Evolutionary conservation across 164 flowering plant species (phyloP).

Genomic region (Magnolia officinalis): DNA sequence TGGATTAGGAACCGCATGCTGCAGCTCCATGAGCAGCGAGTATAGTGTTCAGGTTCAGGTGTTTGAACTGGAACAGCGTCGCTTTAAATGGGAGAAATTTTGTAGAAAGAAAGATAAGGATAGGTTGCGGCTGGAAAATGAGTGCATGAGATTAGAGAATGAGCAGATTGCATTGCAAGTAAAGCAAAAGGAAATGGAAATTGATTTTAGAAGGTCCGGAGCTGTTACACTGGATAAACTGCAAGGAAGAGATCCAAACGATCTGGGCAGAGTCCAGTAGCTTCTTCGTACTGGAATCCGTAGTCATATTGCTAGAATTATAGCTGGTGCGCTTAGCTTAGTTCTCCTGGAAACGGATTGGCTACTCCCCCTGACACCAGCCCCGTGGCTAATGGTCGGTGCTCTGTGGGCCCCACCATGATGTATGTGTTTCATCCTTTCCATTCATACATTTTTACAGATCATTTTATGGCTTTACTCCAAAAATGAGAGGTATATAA

Average conservation of each 20-base stretch:
- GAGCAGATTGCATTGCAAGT: conserved; percentile 42
- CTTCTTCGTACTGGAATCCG: conserved; percentile 1
- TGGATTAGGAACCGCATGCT: conserved; percentile 38
- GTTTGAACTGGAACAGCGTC: conserved; percentile 48
- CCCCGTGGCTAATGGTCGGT: no score
- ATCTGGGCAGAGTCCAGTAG: conserved; percentile 27
- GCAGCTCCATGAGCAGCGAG: conserved; percentile 38
- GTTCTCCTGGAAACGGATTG: no score
- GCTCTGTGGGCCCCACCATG: no score
- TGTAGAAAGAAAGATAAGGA: conserved; percentile 56
- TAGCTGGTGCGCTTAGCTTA: background rate
- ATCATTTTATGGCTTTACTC: no score
- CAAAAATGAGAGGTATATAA: no score
- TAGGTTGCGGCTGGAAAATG: conserved; percentile 51
- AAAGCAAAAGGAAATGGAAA: conserved; percentile 39
- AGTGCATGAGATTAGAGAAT: conserved; percentile 49
- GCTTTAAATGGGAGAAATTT: conserved; percentile 52
- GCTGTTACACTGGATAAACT: conserved; percentile 22
- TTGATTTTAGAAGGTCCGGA: conserved; percentile 28
- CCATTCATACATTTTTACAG: no score
- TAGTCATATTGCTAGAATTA: conserved; percentile 1
- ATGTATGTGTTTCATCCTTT: no score
- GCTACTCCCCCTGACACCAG: no score
- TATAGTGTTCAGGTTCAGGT: conserved; percentile 38
- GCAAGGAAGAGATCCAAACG: conserved; percentile 32